Evolutionary conservation across 2,329 filamentous ascomycete species (phyloP), one percentile per base, ranked within the genome.

Genomic region (Fusarium continuum): DNA sequence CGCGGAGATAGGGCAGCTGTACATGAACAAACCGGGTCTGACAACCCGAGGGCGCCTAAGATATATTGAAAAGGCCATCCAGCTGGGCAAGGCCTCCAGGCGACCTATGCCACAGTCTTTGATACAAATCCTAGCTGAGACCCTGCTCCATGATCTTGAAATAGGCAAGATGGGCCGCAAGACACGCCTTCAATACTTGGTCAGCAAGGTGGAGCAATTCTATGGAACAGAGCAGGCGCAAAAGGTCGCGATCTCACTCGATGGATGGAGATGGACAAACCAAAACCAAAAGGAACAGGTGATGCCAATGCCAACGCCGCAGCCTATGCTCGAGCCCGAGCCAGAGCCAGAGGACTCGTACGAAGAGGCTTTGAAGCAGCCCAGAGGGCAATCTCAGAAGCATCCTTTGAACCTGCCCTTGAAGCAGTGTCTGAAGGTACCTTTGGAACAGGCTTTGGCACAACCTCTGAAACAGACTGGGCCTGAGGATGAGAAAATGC

Each of bases 81-180:
- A 14, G 58, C 64, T 43, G 67, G 75, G 46, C 14, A 46, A 69
- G 68, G 35, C 47, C 47, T 7, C 55, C 73, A 23, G 64, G 41
- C 39, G 60, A 61, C 54, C 44, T 10, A 48, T 73, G n/a, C 69
- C 75, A 8, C 57, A 67, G 6, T 46, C 64, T 16, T 64, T 70
- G 9, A 55, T 79, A 16, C 61, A 59, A 36, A 65, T 64, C 28
- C 29, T 77, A n/a, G 52, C 72, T 7, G 48, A 61, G 6, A 53
- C 74, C 3, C 54, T 76, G 17, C 68, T 73, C 4, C 64, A 71
- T 9, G 77, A 79, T 52, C 66, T 80, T 5, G 72, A 74, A 26
- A 55, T 56, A 29, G 76, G 77, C 6, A 59, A 66, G n/a, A 53
- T 51, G 19, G 78, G 77, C 4, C 70, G 76, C 14, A 71, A 64